phyloP scores from a whole-genome alignment of 2,329 filamentous ascomycete species.

The Penicillium aurantiogriseum region DNA sequence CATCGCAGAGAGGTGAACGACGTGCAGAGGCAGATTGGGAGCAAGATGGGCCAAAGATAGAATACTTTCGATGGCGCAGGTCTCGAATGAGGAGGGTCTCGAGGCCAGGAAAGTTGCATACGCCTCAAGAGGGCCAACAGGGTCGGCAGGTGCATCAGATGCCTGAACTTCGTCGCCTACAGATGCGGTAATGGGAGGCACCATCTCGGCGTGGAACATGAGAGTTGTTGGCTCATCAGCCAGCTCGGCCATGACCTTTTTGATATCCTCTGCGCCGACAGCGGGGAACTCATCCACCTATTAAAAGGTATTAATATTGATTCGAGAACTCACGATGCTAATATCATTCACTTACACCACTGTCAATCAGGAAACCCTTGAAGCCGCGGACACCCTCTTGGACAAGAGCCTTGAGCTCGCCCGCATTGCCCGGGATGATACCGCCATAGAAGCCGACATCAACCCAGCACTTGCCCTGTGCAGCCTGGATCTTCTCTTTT shows the following conservation, averaged over 20 bases:
- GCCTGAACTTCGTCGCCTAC: conserved; percentile 73
- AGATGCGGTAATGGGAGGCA: conserved; percentile 78
- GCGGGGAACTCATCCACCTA: conserved; percentile 95
- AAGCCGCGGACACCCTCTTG: conserved; percentile 87
- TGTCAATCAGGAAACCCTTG: conserved; percentile 97
- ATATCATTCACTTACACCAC: conserved; percentile 65
- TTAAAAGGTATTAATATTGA: conserved; percentile 14
- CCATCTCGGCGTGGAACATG: conserved; percentile 99
- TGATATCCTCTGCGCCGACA: conserved; percentile 75
- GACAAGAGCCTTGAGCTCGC: conserved; percentile 76
- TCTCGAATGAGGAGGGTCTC: conserved; percentile 85
- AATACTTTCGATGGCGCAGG: conserved; percentile 84
- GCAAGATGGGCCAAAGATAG: conserved; percentile 76
- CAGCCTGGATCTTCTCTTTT: conserved; percentile 80
- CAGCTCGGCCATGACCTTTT: conserved; percentile 74
- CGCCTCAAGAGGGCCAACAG: conserved; percentile 67
- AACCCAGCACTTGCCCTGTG: conserved; percentile 88
- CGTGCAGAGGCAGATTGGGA: conserved; percentile 80
- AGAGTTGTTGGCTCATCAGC: conserved; percentile 81
- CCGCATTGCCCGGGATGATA: conserved; percentile 82
- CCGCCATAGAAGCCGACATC: conserved; percentile 99
- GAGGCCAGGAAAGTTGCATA: conserved; percentile 93
- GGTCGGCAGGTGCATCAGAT: conserved; percentile 67
- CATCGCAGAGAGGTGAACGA: conserved; percentile 88
- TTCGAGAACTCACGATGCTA: not conserved